Conservation (phyloP, 2,329 filamentous ascomycete genomes). For the Aureobasidium sp. region DNA sequence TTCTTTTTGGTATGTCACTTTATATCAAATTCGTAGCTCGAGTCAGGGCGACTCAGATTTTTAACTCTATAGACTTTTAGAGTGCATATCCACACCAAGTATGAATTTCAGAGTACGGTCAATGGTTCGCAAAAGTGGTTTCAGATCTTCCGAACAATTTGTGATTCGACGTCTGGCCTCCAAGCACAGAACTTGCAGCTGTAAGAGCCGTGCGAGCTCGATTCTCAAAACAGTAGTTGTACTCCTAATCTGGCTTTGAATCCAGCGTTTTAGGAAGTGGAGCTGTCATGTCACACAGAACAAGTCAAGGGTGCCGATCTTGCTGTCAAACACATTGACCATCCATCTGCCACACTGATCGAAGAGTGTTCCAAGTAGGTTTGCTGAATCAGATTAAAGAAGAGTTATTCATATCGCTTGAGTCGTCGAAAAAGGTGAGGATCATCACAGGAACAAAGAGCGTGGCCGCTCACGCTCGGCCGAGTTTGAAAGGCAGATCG, state of each 20-base stretch:
- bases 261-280: constrained; percentile 5
- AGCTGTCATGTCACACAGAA: not conserved
- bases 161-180: not conserved
- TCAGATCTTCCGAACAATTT: not conserved
- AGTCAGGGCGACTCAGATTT: not conserved
- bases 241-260: not conserved
- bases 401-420: not conserved
- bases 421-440: not conserved
- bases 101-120: not conserved
- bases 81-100: not conserved
- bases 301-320: not conserved
- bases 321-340: not conserved
- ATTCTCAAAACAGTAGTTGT: not conserved
- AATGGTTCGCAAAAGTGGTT: not conserved
- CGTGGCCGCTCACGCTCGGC: not conserved
- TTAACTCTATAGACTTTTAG: not conserved
- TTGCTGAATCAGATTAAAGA: not conserved
- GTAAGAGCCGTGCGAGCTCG: not conserved
- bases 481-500: not conserved
- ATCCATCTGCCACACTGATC: not conserved
- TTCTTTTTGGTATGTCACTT: not conserved
- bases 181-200: not conserved
- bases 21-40: not conserved
- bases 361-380: not conserved
- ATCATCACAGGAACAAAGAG: not conserved